Conservation (phyloP, 2,329 filamentous ascomycete species). For the Pseudogymnoascus sp. region DNA sequence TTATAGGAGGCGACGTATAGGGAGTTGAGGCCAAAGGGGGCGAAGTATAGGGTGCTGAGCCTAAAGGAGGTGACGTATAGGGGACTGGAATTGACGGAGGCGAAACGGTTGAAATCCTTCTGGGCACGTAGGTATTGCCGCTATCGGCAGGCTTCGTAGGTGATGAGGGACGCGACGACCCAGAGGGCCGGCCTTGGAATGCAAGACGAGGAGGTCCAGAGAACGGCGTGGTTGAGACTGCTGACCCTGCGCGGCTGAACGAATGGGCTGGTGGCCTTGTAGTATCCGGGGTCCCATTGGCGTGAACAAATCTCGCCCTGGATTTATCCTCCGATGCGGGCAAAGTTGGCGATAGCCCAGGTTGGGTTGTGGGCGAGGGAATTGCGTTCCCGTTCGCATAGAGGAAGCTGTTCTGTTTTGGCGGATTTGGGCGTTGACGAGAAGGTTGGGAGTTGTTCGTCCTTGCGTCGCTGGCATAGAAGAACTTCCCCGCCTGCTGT, state of each 20-base stretch:
- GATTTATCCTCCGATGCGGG: conserved; percentile 30
- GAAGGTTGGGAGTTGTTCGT: conserved; percentile 23
- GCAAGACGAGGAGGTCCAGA: conserved; percentile 33
- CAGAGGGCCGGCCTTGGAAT: conserved; percentile 10
- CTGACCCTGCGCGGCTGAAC: conserved; percentile 29
- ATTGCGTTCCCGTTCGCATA: conserved; percentile 40
- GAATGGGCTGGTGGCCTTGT: conserved; percentile 29
- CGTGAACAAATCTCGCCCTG: conserved; percentile 67
- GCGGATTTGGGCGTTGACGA: conserved; percentile 33
- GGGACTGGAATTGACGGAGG: neutral
- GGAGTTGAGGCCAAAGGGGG: neutral
- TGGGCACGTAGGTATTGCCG: neutral
- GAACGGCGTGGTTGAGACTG: conserved; percentile 39
- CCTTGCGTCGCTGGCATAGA: conserved; percentile 77
- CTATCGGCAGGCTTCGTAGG: neutral
- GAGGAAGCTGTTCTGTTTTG: conserved; percentile 32
- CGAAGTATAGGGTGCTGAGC: neutral
- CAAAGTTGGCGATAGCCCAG: conserved; percentile 18
- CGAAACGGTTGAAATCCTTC: conserved; percentile 5
- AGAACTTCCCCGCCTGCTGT: conserved; percentile 58
- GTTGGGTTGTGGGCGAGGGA: conserved; percentile 22
- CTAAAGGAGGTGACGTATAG: neutral
- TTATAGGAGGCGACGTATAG: neutral
- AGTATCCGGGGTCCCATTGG: conserved; percentile 53
- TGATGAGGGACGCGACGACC: neutral